phyloP scores from a whole-genome alignment of 2,329 filamentous ascomycete species.

The Hypoxylon sp. region DNA sequence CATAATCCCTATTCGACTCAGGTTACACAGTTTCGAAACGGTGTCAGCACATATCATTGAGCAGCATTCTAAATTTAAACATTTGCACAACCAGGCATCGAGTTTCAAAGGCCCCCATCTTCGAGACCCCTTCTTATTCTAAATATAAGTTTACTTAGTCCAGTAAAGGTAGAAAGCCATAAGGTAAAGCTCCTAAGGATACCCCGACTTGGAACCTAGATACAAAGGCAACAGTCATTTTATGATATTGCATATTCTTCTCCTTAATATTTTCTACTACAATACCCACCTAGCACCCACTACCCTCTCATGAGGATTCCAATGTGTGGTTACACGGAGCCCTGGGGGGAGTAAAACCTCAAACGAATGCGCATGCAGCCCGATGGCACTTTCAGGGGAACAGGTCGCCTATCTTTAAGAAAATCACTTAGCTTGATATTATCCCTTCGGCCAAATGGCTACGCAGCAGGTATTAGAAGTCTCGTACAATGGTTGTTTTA shows the following conservation, averaged over 20 bases:
- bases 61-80: too few relatives aligned
- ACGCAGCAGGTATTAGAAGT: not conserved
- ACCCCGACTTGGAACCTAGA: not conserved
- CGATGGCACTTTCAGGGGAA: constrained; percentile 19
- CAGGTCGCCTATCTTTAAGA: constrained; percentile 1
- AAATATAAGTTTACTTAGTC: not conserved
- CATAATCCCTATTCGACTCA: not conserved
- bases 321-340: not conserved
- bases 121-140: not conserved
- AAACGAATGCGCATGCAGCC: constrained; percentile 6
- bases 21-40: not conserved
- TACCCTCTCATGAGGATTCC: not conserved
- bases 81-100: not conserved
- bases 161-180: not conserved
- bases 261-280: not conserved
- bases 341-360: not conserved
- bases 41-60: not conserved
- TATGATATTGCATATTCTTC: not conserved
- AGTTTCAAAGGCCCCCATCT: not conserved
- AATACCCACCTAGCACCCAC: not conserved
- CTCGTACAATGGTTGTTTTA: not conserved
- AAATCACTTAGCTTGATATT: not conserved
- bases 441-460: not conserved
- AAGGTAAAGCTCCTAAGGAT: not conserved
- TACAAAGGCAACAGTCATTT: not conserved